Evolutionary conservation across 1,284 basidiomycete species (phyloP), one percentile per base, ranked within the genome.

Genomic region (Polyporus tsugae): DNA sequence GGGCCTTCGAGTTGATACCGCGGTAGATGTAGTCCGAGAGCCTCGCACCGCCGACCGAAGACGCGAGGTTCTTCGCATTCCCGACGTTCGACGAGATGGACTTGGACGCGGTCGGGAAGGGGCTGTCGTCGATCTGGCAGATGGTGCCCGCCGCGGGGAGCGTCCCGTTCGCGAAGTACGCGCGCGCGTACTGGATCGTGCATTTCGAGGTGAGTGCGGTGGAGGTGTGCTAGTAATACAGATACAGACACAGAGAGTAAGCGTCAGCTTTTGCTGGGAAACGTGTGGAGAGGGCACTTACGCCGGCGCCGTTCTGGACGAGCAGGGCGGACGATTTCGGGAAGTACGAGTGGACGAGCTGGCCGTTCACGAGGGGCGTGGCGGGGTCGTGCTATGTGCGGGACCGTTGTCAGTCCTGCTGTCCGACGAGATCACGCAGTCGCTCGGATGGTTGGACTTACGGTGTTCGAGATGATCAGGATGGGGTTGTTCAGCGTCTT

Each of bases 391-490:
- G 39, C 70, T 72, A 29, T 15, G 10, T n/a, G 35, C 6, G 7
- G 10, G 2, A 19, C 3, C 4, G 19, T 6, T 19, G 10, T 59
- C 25, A 42, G 62, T 22, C 38, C 11, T 1, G 11, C 22, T 2
- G 22, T n/a, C 15, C n/a, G 38, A 44, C n/a, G 3, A 5, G 38
- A 5, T 19, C 2, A 39, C 44, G 15, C 44, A 19, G 44, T 29
- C 29, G 29, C 29, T 29, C 29, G 29, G 19, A 17, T 6, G 17
- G 33, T 33, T 2, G 39, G 4, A 36, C 75, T 38, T 55, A 77
- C 76, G 25, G 71, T 73, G 64, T 76, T 78, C 49, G 78, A 77
- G 42, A 80, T 67, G 38, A 79, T 67, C 11, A 80, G 72, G 25
- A 80, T 77, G 15, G 75, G 74, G 64, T 76, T 76, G 19, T 70